Percentiles rank a stretch among this genome's conserved stretches.
Evolutionary conservation across 2,329 filamentous ascomycete genomes (phyloP).

Genomic region (Fusarium tanahbumbuense): DNA sequence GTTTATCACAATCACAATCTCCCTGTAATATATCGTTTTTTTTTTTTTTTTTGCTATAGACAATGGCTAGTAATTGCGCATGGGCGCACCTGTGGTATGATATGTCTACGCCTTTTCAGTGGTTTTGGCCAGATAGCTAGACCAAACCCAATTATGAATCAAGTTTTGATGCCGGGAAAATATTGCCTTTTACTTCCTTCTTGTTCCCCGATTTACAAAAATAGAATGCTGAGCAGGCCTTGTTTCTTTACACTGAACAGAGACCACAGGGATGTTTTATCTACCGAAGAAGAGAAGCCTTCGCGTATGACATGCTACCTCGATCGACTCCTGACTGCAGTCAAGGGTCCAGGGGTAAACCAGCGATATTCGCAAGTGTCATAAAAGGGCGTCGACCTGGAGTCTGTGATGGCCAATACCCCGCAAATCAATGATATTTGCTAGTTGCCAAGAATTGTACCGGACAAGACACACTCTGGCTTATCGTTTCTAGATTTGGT

Average conservation of each 20-base stretch:
- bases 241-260: neutral
- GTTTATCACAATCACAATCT: too few relatives aligned
- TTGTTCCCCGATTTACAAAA: neutral
- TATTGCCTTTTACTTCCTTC: neutral
- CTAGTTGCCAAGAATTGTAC: neutral
- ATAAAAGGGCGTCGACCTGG: neutral
- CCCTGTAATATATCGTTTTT: too few relatives aligned
- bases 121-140: conserved; percentile 24
- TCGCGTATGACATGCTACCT: too few relatives aligned
- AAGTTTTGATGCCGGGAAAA: conserved; percentile 20
- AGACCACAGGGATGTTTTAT: neutral
- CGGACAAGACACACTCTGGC: neutral
- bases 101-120: conserved; percentile 16
- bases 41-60: conserved; percentile 41
- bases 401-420: neutral
- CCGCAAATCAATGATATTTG: neutral
- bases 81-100: conserved; percentile 33
- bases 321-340: neutral
- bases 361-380: neutral
- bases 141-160: conserved; percentile 24
- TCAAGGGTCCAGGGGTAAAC: neutral
- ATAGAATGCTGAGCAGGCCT: neutral
- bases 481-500: neutral
- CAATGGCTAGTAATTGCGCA: conserved; percentile 42
- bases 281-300: neutral